Evolutionary conservation across 2,329 filamentous ascomycete genomes (phyloP).

Genomic region (Alternaria novae-zelandiae): DNA sequence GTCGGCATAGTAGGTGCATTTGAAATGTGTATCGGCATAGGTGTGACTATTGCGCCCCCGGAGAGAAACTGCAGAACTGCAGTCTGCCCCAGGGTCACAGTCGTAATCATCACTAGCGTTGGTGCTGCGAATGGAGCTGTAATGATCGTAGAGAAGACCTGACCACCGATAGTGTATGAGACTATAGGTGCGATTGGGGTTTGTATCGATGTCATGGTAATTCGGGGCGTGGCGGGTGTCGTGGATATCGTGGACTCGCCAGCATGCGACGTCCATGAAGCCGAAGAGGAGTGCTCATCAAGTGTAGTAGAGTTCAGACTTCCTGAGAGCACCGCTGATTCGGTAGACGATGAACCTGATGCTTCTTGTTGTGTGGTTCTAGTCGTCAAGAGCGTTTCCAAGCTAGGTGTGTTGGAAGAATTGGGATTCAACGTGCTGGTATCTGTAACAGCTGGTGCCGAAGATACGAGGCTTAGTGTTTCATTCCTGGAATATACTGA

Average conservation of each 20-base stretch:
- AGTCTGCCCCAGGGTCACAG: not conserved
- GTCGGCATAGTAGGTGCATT: not conserved
- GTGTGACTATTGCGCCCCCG: not conserved
- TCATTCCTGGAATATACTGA: not conserved
- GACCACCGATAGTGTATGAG: not conserved
- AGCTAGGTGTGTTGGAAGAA: not conserved
- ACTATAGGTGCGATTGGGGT: not conserved
- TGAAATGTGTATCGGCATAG: not conserved
- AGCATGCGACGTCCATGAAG: not conserved
- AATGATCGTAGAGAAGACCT: not conserved
- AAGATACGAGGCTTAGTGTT: not conserved
- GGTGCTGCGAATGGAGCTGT: not conserved
- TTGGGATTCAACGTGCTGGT: not conserved
- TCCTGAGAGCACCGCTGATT: not conserved
- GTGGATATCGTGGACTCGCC: not conserved
- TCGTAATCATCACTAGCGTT: not conserved
- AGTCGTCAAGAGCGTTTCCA: not conserved
- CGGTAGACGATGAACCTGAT: not conserved
- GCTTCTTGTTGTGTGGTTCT: not conserved
- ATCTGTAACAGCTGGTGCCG: not conserved
- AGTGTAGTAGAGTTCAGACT: not conserved
- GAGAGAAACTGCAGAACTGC: not conserved
- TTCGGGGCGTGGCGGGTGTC: not conserved
- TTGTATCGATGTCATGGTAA: not conserved
- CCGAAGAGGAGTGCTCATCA: not conserved